Evolutionary conservation across 2,329 filamentous ascomycete genomes (phyloP).

Genomic region (Pyricularia pennisetigena): DNA sequence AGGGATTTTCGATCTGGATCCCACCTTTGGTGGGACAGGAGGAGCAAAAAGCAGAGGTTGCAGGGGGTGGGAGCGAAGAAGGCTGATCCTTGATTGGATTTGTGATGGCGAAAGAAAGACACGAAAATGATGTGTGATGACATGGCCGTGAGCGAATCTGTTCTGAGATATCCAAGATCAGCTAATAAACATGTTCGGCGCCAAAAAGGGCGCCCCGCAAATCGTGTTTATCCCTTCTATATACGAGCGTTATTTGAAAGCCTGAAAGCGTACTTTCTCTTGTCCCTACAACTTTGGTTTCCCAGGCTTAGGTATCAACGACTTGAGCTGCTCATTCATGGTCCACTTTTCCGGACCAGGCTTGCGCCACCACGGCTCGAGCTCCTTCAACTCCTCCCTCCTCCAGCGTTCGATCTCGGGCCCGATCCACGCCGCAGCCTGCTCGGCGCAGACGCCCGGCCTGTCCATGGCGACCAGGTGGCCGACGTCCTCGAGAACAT

Average conservation of each 20-base stretch:
- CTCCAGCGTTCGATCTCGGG: constrained; percentile 48
- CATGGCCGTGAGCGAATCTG: not conserved
- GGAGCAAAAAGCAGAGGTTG: constrained; percentile 5
- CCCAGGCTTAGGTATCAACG: constrained; percentile 7
- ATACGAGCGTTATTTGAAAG: not conserved
- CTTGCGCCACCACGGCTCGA: constrained; percentile 40
- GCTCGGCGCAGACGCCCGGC: constrained; percentile 54
- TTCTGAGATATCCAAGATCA: not conserved
- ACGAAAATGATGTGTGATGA: not conserved
- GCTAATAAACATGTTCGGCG: not conserved
- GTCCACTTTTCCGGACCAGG: constrained; percentile 44
- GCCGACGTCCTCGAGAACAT: constrained; percentile 55
- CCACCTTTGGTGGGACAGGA: constrained; percentile 28
- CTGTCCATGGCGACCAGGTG: constrained; percentile 82
- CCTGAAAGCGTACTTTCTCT: no score
- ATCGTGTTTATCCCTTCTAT: not conserved
- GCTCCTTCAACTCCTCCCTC: constrained; percentile 40
- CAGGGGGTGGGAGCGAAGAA: not conserved
- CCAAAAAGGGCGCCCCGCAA: not conserved
- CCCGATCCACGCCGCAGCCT: constrained; percentile 46
- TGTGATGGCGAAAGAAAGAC: not conserved
- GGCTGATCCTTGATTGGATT: not conserved
- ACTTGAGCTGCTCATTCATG: constrained; percentile 40
- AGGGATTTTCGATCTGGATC: constrained; percentile 55
- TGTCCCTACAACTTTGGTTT: not conserved